Evolutionary conservation across 2,329 filamentous ascomycete species (phyloP).

Genomic region (Ascochyta pisi): DNA sequence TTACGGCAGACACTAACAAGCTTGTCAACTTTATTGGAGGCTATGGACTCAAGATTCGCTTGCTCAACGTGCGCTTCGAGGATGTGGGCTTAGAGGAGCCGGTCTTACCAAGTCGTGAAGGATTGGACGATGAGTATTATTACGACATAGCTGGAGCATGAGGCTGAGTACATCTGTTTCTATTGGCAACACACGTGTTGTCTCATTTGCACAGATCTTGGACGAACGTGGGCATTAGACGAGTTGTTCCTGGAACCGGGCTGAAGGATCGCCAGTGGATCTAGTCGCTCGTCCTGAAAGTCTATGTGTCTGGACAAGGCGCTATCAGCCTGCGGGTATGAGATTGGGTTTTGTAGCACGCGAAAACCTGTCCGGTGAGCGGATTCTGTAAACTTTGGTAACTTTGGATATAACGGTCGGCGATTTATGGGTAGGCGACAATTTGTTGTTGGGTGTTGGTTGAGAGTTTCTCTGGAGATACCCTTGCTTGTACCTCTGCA

Average conservation of each 20-base stretch:
- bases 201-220: slow-evolving; percentile 7
- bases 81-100: slow-evolving; percentile 74
- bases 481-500: slow-evolving; percentile 34
- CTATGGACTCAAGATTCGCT: slow-evolving; percentile 89
- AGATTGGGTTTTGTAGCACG: neutral
- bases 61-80: slow-evolving; percentile 91
- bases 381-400: neutral
- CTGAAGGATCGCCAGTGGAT: neutral
- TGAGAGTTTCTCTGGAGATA: slow-evolving; percentile 33
- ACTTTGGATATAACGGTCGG: slow-evolving; percentile 1
- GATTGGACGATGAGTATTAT: slow-evolving; percentile 90
- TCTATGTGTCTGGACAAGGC: slow-evolving; percentile 8
- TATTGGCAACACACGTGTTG: slow-evolving; percentile 8
- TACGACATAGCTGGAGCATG: slow-evolving; percentile 66
- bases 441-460: slow-evolving; percentile 12
- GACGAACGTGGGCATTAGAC: slow-evolving; percentile 1
- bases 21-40: slow-evolving; percentile 84
- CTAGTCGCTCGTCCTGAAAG: slow-evolving; percentile 3
- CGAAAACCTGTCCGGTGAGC: slow-evolving; percentile 6
- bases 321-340: slow-evolving; percentile 7
- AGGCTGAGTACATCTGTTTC: slow-evolving; percentile 16
- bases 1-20: slow-evolving; percentile 95
- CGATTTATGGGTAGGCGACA: slow-evolving; percentile 1
- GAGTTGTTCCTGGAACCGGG: neutral
- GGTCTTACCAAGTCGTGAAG: slow-evolving; percentile 80